Evolutionary conservation across 2,329 filamentous ascomycete species (phyloP), one percentile per base, ranked within the genome.

Genomic region (Ceratocystis diversiconidia): DNA sequence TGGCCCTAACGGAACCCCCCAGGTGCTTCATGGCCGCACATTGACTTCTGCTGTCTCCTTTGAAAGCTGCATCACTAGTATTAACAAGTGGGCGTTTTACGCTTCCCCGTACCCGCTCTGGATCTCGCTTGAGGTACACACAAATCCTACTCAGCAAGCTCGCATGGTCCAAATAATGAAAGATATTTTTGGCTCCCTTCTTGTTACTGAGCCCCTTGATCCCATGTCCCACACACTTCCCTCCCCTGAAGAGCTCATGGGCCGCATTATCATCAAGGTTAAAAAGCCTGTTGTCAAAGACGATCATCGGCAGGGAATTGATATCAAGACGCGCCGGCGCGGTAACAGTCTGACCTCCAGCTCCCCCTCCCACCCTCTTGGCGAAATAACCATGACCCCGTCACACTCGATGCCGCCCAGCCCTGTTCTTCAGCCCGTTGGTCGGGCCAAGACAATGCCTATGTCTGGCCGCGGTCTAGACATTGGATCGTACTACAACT

Each of bases 121-220:
- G 78, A 86, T 99, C 68, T 97, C 94, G 0, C 86, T 99, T 15
- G 94, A 99, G 74, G 92, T 97, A 3, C 94, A 97, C 73, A 97
- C 94, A 80, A 89, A 84, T 70, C 78, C 85, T 1, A 79, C 85
- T 12, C 94, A 97, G 73, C 94, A 99, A 74, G 79, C 84, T 22
- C 82, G 84, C 57, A 97, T 99, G 94, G 88, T 91, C 25, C 85
- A 88, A 68, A 94, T 90, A 69, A 95, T 97, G 83, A 87, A 86
- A 72, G 85, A 88, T 36, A 84, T 88, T 8, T 95, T 96, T 73
- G 89, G 89, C 32, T 78, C 86, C n/a, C 85, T 85, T 70, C 82
- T 99, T 57, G 79, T 97, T 12, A 83, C 86, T 0, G 84, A 90
- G 70, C 88, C 90, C 0, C 75, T 96, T 19, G 83, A 90, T 68